Conservation (phyloP, 1,284 basidiomycete genomes). For the Puccinia polysora region DNA sequence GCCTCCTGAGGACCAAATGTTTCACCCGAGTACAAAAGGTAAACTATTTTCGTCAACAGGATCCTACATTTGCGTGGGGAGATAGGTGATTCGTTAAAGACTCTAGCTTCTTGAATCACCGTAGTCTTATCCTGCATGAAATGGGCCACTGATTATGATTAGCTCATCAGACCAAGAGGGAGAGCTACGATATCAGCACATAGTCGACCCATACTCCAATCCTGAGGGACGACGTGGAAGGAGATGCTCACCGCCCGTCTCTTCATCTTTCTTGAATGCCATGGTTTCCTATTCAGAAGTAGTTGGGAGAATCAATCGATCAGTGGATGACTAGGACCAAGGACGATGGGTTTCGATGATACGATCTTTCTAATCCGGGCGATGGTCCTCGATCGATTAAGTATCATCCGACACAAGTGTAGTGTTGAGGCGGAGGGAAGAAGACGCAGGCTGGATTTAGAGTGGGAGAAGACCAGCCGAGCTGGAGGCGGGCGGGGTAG, state of each 20-base stretch:
- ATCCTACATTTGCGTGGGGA: conserved; percentile 81
- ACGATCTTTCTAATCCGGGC: too few species aligned
- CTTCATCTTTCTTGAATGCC: conserved; percentile 86
- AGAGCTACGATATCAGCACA: neutral
- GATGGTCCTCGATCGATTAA: too few species aligned
- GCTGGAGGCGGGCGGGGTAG: too few species aligned
- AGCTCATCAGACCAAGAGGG: conserved; percentile 12
- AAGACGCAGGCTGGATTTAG: too few species aligned
- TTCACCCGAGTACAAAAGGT: conserved; percentile 93
- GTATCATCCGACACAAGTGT: too few species aligned
- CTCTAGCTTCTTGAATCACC: conserved; percentile 93
- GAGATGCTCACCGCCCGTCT: conserved; percentile 59
- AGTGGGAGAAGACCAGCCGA: too few species aligned
- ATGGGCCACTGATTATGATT: conserved; percentile 46
- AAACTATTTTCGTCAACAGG: conserved; percentile 91
- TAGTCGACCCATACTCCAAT: too few species aligned
- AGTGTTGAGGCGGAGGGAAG: too few species aligned
- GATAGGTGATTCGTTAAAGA: conserved; percentile 99
- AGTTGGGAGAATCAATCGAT: too few species aligned
- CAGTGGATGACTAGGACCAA: neutral
- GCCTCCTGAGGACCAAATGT: conserved; percentile 93
- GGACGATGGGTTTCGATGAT: too few species aligned
- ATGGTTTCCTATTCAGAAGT: too few species aligned
- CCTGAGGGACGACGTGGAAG: neutral
- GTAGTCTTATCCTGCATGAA: conserved; percentile 58